These are phyloP conservation scores for Linanthus parryae DNA, from an alignment of 148 eudicot species.

Conservation along the genomic window DNA sequence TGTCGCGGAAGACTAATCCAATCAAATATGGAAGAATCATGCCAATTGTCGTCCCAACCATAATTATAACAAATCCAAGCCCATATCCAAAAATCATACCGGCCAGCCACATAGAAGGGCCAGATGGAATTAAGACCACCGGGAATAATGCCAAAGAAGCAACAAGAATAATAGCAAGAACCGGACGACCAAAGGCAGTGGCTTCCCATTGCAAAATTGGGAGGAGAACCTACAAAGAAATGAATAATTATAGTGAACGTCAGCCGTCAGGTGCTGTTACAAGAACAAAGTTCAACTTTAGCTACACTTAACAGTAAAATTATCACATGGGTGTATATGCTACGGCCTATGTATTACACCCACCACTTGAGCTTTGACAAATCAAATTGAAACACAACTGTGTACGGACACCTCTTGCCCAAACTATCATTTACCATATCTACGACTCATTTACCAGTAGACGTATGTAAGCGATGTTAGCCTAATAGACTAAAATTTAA, in stretches of 20 bases:
- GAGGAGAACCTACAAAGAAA: conserved; percentile 53
- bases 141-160: conserved; percentile 82
- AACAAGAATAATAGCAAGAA: conserved; percentile 74
- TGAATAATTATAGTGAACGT: no score
- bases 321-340: neutral
- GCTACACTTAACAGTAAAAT: neutral
- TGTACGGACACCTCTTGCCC: no score
- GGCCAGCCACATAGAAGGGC: conserved; percentile 97
- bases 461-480: no score
- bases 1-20: conserved; percentile 67
- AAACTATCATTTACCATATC: no score
- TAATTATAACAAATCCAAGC: conserved; percentile 80
- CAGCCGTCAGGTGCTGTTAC: conserved; percentile 5
- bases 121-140: conserved; percentile 74
- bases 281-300: neutral
- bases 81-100: conserved; percentile 98
- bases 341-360: neutral
- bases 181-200: conserved; percentile 87
- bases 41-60: conserved; percentile 88
- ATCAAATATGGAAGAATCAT: conserved; percentile 71
- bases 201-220: conserved; percentile 93
- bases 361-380: neutral
- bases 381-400: neutral
- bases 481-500: no score
- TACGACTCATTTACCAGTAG: no score